A percentile compares a stretch with the other conserved stretches of the same genome.
phyloP scores from a whole-genome alignment of 75 land plant genomes.

The Azolla pinnata region DNA sequence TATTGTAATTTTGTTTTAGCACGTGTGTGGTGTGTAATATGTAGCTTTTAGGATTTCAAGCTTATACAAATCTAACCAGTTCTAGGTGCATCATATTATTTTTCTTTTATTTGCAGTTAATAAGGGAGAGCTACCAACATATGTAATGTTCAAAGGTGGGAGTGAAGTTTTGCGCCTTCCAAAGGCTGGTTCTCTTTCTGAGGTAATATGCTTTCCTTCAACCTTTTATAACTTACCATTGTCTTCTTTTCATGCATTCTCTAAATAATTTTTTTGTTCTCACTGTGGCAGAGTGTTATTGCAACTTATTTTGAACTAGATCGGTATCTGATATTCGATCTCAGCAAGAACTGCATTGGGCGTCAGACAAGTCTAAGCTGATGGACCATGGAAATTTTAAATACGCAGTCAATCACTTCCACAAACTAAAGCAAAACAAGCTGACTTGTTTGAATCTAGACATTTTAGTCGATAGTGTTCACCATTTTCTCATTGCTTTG shows the following conservation, averaged over 20 bases:
- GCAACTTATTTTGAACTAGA: conserved; percentile 51
- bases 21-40: neutral
- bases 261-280: neutral
- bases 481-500: too few species aligned
- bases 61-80: neutral
- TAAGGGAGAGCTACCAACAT: conserved; percentile 50
- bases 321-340: conserved; percentile 20
- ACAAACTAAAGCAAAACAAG: too few species aligned
- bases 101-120: conserved; percentile 17
- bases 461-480: too few species aligned
- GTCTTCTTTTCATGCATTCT: neutral
- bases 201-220: neutral
- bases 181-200: neutral
- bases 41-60: neutral
- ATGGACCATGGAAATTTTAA: too few species aligned
- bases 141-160: conserved; percentile 52
- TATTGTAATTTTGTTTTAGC: too few species aligned
- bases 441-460: too few species aligned
- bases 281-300: conserved; percentile 27
- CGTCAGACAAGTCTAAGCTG: too few species aligned
- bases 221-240: neutral
- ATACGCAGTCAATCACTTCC: too few species aligned
- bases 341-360: too few species aligned
- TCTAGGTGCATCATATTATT: neutral
- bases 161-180: conserved; percentile 46